Conservation (phyloP, 1,139 yeast genomes). For the Taphrina communis region DNA sequence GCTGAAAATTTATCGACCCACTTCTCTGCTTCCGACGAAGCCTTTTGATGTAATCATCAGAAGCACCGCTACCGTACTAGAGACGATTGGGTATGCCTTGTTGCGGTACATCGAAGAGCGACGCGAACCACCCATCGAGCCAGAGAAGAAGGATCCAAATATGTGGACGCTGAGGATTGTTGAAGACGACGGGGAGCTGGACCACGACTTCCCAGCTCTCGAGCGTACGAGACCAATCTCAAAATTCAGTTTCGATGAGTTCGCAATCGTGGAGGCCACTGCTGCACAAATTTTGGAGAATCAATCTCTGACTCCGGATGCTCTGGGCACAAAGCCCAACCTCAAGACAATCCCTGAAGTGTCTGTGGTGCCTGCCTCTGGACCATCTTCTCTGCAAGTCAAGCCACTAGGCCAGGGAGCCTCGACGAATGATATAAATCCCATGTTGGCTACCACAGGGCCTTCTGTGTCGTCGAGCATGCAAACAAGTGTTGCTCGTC, state of each 20-base stretch:
- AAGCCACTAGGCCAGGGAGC: not conserved
- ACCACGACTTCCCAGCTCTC: conserved; percentile 58
- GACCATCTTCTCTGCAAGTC: conserved; percentile 10
- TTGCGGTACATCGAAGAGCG: conserved; percentile 50
- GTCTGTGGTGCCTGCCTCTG: conserved; percentile 9
- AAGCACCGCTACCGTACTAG: conserved; percentile 53
- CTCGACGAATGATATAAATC: not conserved
- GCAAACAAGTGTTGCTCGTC: conserved; percentile 18
- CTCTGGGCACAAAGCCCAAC: conserved; percentile 5
- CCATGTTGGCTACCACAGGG: not conserved
- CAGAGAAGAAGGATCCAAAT: conserved; percentile 51
- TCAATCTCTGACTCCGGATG: conserved; percentile 12
- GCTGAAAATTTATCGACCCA: conserved; percentile 54
- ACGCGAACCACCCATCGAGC: conserved; percentile 50
- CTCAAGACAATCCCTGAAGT: conserved; percentile 19
- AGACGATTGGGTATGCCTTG: conserved; percentile 56
- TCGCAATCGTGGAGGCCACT: conserved; percentile 55
- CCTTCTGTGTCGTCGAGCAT: conserved; percentile 3
- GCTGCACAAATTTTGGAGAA: conserved; percentile 25
- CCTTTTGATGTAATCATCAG: conserved; percentile 54
- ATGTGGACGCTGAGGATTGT: conserved; percentile 56
- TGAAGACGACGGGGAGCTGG: conserved; percentile 59
- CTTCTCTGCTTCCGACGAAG: conserved; percentile 49
- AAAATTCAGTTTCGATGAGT: conserved; percentile 56
- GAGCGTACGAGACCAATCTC: conserved; percentile 55